phyloP scores from a whole-genome alignment of 2,329 filamentous ascomycete species.

The Aspergillus sp. region DNA sequence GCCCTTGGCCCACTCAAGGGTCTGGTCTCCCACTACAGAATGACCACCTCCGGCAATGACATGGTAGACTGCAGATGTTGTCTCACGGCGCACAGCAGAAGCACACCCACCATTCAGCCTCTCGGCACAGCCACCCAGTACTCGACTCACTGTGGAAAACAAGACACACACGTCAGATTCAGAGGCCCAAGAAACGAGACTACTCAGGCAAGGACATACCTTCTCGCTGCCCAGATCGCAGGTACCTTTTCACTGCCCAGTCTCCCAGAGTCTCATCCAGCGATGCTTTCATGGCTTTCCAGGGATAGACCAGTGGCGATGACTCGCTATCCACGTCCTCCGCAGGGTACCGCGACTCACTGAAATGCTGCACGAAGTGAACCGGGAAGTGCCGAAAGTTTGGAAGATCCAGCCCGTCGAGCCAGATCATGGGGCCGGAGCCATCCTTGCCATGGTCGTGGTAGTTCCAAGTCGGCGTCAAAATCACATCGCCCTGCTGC shows the following conservation, averaged over 20 bases:
- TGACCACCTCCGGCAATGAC: constrained; percentile 50
- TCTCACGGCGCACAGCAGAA: constrained; percentile 48
- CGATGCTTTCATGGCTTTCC: constrained; percentile 45
- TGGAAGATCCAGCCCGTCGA: constrained; percentile 58
- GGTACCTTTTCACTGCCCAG: constrained; percentile 34
- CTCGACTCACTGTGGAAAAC: constrained; percentile 42
- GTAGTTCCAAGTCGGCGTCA: constrained; percentile 61
- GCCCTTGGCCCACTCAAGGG: constrained; percentile 47
- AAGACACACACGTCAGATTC: too few relatives aligned
- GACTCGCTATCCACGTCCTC: constrained; percentile 40
- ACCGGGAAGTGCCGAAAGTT: constrained; percentile 52
- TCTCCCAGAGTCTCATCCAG: constrained; percentile 37
- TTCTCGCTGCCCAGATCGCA: constrained; percentile 35
- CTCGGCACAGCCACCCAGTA: constrained; percentile 50
- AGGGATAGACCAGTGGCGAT: constrained; percentile 51
- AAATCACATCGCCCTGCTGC: constrained; percentile 54
- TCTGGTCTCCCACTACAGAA: constrained; percentile 40
- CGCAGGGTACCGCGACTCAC: constrained; percentile 51
- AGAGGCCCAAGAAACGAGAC: too few relatives aligned
- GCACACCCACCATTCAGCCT: constrained; percentile 39
- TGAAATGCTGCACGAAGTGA: constrained; percentile 56
- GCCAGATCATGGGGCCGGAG: constrained; percentile 56
- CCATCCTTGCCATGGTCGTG: constrained; percentile 62
- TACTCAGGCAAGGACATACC: constrained; percentile 19
- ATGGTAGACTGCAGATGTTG: constrained; percentile 55